Percentiles rank a stretch among this genome's conserved stretches.
phyloP scores from a whole-genome alignment of 768 basidiomycete genomes.

The Russula sp. region DNA sequence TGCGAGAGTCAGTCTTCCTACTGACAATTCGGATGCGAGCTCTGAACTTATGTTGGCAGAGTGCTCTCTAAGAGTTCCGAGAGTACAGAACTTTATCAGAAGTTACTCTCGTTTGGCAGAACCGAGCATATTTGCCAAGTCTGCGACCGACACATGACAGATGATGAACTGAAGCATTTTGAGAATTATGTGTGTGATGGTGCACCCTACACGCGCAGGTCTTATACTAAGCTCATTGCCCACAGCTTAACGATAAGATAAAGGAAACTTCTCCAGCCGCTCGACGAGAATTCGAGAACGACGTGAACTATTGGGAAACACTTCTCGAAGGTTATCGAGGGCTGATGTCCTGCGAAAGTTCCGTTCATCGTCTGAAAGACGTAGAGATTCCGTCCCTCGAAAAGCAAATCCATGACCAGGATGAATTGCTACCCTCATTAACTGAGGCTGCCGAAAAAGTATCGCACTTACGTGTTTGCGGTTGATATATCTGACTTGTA shows the following conservation, averaged over 20 bases:
- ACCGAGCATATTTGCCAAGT: slow-evolving; percentile 67
- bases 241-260: slow-evolving; percentile 65
- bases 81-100: slow-evolving; percentile 50
- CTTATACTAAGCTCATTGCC: background rate
- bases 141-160: slow-evolving; percentile 68
- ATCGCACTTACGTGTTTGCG: slow-evolving; percentile 23
- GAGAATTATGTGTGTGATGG: slow-evolving; percentile 49
- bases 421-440: slow-evolving; percentile 52
- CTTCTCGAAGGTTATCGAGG: slow-evolving; percentile 56
- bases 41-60: slow-evolving; percentile 30
- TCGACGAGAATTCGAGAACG: slow-evolving; percentile 43
- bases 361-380: slow-evolving; percentile 51
- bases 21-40: slow-evolving; percentile 8
- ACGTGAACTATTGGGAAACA: slow-evolving; percentile 57
- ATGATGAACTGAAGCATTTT: slow-evolving; percentile 54
- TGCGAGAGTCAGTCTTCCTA: slow-evolving; percentile 43
- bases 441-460: slow-evolving; percentile 63
- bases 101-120: slow-evolving; percentile 55
- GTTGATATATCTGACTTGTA: slow-evolving; percentile 12
- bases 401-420: slow-evolving; percentile 55
- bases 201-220: background rate
- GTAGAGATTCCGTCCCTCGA: slow-evolving; percentile 69
- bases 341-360: slow-evolving; percentile 55
- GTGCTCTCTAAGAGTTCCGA: slow-evolving; percentile 35
- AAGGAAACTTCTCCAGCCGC: slow-evolving; percentile 52